Evolutionary conservation across 1,139 yeast genomes (phyloP), one percentile per base, ranked within the genome.

Genomic region (Geotrichum cucujoidarum): DNA sequence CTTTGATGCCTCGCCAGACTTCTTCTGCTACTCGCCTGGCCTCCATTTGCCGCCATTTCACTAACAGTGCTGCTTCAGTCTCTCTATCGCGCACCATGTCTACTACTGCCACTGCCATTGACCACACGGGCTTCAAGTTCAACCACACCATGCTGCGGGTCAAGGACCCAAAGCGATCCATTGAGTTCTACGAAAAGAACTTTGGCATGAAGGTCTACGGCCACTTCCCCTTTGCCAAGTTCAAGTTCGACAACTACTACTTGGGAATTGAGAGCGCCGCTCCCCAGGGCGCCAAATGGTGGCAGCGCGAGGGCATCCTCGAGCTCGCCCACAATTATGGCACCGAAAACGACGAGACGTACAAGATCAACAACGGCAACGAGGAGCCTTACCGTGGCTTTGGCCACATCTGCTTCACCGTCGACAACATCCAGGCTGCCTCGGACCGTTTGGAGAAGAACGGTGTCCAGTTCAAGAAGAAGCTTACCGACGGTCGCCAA

Each of bases 381-480:
- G 80, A 75, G 13, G 83, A 81, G 46, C 92, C 95, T 39, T 73
- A 80, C 66, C 78, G 92, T 57, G 98, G 98, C 0, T 92, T 89
- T 63, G 98, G 98, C 18, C 98, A 92, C 68, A 80, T 89, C 52
- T 87, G 96, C 68, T 70, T 90, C 57, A 74, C 95, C 1, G 96
- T 90, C 16, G 88, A 88, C 60, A 83, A 90, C 68, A 77, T 92
- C 55, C 79, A 69, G 48, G 77, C 66, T 16, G 71, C 81, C 8
- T 88, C 92, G 66, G 68, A 70, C 42, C 65, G 71, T 16, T 72
- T 90, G 49, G 72, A 69, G 33, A 55, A 59, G 16, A 70, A 72
- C 41, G 85, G 82, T 4, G 97, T 85, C 48, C 65, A 68, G 47
- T 92, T 92, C 72, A 80, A 89, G 69, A 92, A 92, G 75, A 84